phyloP scores from a whole-genome alignment of 306 rosid genomes.

The Mucuna pruriens region DNA sequence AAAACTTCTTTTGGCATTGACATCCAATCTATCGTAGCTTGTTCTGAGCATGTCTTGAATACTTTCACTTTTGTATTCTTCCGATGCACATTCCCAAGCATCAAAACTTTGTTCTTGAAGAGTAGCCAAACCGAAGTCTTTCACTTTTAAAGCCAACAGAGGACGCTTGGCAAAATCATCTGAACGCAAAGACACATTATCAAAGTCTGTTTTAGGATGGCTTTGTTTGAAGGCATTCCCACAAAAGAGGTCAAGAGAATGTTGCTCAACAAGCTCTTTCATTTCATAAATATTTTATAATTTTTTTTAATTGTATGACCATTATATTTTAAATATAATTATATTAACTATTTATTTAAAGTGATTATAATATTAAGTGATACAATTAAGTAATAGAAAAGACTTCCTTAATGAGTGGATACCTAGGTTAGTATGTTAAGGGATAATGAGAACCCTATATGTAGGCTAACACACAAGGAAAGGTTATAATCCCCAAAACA shows the following conservation, averaged over 20 bases:
- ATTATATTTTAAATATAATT: too few relatives aligned
- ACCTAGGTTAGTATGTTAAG: too few relatives aligned
- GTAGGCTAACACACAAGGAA: too few relatives aligned
- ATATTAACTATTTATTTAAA: too few relatives aligned
- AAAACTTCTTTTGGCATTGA: background rate
- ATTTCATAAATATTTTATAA: constrained; percentile 1
- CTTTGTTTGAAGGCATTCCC: background rate
- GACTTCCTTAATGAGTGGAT: too few relatives aligned
- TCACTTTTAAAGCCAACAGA: constrained; percentile 22
- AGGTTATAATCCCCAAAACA: too few relatives aligned
- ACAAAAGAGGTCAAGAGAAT: constrained; percentile 29
- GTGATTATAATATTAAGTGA: too few relatives aligned
- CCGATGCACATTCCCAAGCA: background rate
- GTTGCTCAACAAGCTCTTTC: background rate
- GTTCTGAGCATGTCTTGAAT: constrained; percentile 10
- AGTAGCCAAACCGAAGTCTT: background rate
- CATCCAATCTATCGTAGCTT: constrained; percentile 2
- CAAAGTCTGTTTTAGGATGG: background rate
- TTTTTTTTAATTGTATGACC: too few relatives aligned
- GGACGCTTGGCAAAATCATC: background rate
- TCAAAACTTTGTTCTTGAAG: background rate
- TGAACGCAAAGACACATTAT: background rate
- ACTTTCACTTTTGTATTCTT: background rate
- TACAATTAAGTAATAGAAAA: too few relatives aligned
- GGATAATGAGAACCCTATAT: too few relatives aligned